Evolutionary conservation across 257 asterid species (phyloP).

Genomic region (Nicotiana tomentosiformis): DNA sequence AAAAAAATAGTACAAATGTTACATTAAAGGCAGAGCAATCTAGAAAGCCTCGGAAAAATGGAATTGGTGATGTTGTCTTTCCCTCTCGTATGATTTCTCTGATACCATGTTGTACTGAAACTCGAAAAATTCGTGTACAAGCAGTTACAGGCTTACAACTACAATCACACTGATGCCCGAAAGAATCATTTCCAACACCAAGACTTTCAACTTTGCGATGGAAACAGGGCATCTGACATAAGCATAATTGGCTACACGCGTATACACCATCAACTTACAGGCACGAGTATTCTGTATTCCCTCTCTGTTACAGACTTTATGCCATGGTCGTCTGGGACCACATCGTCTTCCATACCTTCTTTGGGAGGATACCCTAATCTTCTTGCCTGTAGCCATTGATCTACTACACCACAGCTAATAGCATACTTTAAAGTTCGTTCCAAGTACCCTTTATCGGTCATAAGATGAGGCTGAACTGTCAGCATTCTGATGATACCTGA

Average conservation of each 20-base stretch:
- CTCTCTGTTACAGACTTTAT: constrained; percentile 67
- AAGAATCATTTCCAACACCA: constrained; percentile 1
- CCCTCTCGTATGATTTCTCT: not conserved
- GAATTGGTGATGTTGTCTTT: not conserved
- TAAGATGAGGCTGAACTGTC: constrained; percentile 66
- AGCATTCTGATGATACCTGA: constrained; percentile 78
- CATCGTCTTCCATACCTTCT: constrained; percentile 76
- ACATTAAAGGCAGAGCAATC: not conserved
- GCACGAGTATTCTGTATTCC: constrained; percentile 64
- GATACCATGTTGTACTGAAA: not conserved
- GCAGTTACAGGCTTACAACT: not conserved
- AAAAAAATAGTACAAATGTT: not conserved
- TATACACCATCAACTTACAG: constrained; percentile 29
- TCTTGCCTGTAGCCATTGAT: constrained; percentile 80
- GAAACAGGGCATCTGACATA: not conserved
- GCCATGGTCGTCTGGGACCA: constrained; percentile 63
- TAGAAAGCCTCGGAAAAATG: not conserved
- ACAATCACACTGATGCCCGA: not conserved
- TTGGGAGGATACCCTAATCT: constrained; percentile 75
- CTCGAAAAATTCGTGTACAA: not conserved
- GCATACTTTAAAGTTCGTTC: constrained; percentile 67
- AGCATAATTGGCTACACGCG: not conserved
- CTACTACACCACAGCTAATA: constrained; percentile 75
- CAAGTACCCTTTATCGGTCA: constrained; percentile 60
- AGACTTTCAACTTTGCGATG: not conserved